Base-by-base conservation (phyloP, 2,329 filamentous ascomycete genomes). In the Leptodontidium sp. region DNA sequence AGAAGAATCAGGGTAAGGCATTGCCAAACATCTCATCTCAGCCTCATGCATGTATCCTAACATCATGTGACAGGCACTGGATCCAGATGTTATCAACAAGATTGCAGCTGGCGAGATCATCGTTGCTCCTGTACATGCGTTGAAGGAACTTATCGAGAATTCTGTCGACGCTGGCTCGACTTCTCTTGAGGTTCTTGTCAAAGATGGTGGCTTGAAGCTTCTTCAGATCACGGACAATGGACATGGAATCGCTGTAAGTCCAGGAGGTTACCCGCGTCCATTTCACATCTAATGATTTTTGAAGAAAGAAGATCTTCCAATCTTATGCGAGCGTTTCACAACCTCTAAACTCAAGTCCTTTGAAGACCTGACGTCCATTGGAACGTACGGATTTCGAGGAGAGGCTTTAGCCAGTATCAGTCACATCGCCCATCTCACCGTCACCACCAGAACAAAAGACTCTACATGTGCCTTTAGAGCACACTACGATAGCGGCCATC, bases 41-140 rank as follows among this genome's bases (percentile, higher is more conserved):
- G 38, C 50, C 52, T 52, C 47, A 40, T 35, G n/a, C 12, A 53
- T 38, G 45, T 43, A 45, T 63, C 12, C 43, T 47, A 38, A 24
- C 14, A 77, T 45, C 76, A 78, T 67, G 74, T 78, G n/a, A 76
- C 80, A 97, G 90, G 92, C 95, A 15, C 87, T 99, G 32, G 93
- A 97, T 76, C 90, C 92, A 71, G 91, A 96, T 82, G 96, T 99
- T 26, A 92, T 99, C 73, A 99, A 98, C 84, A 99, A 98, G 80
- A 99, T 99, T 74, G 96, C 96, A 0, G 96, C 96, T 0, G 96
- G 96, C 24, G 96, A 99, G 80, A 99, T 99, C 76, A 99, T 99
- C 70, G 94, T 99, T 61, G 95, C 96, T 1, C 97, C 96, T 0
- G 94, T 98, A 35, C 93, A 99, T 80, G 96, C 97, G 2, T 81